A percentile compares a stretch with the other conserved stretches of the same genome.
Evolutionary conservation across 2,329 filamentous ascomycete genomes (phyloP).

Genomic region (Kalmusia sp.): DNA sequence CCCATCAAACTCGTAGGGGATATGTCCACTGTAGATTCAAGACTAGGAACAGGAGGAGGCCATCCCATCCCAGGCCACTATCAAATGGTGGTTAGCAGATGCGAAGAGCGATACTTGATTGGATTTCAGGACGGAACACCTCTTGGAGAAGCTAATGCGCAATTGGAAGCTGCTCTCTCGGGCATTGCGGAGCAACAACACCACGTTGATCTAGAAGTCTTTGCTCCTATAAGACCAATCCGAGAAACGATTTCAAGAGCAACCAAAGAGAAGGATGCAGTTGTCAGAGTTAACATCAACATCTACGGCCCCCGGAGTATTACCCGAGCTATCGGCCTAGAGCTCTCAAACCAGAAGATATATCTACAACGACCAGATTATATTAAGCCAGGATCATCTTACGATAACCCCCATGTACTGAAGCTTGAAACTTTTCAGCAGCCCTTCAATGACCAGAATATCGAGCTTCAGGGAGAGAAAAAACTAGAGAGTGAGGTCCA

Average conservation of each 20-base stretch:
- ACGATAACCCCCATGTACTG: constrained; percentile 38
- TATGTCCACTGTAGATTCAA: constrained; percentile 29
- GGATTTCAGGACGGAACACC: constrained; percentile 19
- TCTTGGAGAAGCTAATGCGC: constrained; percentile 27
- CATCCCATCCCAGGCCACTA: constrained; percentile 23
- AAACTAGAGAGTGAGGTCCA: background rate
- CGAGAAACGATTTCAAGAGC: constrained; percentile 31
- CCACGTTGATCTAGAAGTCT: constrained; percentile 29
- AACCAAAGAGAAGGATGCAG: constrained; percentile 30
- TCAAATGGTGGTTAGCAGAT: constrained; percentile 17
- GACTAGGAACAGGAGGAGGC: constrained; percentile 8
- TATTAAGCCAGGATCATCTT: constrained; percentile 16
- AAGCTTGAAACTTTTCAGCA: constrained; percentile 19
- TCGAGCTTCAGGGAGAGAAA: constrained; percentile 8
- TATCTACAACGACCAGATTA: constrained; percentile 34
- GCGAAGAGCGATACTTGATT: constrained; percentile 20
- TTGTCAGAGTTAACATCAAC: constrained; percentile 34
- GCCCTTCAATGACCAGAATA: background rate
- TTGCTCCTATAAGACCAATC: constrained; percentile 23
- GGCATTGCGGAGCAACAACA: constrained; percentile 21
- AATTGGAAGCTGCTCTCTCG: constrained; percentile 25
- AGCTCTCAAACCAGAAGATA: constrained; percentile 28
- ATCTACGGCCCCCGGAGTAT: constrained; percentile 24
- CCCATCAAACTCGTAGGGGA: constrained; percentile 29
- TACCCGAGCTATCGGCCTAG: constrained; percentile 20